Base-by-base conservation (phyloP, 2,329 filamentous ascomycete species). In the Exophiala sp. region DNA sequence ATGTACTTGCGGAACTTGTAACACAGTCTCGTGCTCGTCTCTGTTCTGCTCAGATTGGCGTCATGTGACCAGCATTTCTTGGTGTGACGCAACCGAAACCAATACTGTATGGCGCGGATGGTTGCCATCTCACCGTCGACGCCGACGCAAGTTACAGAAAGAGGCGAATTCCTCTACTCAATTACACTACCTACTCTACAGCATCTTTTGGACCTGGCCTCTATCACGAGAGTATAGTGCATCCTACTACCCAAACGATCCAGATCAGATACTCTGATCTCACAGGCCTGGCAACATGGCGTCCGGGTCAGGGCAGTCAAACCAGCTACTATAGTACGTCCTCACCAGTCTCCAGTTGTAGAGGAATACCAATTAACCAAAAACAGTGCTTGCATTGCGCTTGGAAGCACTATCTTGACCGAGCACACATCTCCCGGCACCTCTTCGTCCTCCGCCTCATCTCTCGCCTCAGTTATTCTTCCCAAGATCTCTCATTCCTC, bases 381-480 rank as follows among this genome's bases (percentile, higher is more conserved):
- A 33, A 39, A 20, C 66, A 96, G 91, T 76, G 86, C 90, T 63
- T 97, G 94, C 76, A 94, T 99, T 72, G 91, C 94, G 47, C 86
- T 97, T 75, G 87, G 94, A 68, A 89, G 84, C 51, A 97, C 91
- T 42, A 96, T 99, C 73, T 85, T 99, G 57, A 78, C 89, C 66
- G 94, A 99, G 76, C 92, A 95, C 77, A 95, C 90, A 45, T 86
- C 89, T 33, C 90, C 90, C 1, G 88, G 91, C 58, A 86, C 88
- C 8, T 89, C 87, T 39, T 85, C 89, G 63, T 88, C 89, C 53
- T 91, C 89, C 65, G 89, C 91, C 59, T 95, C 90, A 3, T 91
- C 87, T 10, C 87, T 97, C 65, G 90, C 92, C 63, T 94, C 91
- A 41, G 79, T 96, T 65, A 91, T 99, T 76, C 89, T 99, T 41